phyloP scores from a whole-genome alignment of 2,329 filamentous ascomycete genomes.

The Cladophialophora psammophila region DNA sequence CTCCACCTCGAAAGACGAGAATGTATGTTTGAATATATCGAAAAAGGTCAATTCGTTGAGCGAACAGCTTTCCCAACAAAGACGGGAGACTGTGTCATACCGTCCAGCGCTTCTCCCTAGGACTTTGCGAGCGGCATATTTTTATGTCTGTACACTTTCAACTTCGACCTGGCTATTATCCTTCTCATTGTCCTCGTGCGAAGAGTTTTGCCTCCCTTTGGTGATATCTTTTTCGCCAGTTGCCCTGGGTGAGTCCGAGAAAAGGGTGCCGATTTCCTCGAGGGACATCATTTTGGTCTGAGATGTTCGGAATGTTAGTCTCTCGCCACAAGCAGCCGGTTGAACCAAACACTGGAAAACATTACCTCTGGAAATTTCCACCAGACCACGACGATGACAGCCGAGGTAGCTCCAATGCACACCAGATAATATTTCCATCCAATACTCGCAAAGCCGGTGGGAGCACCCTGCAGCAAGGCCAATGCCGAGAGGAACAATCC shows the following conservation, averaged over 20 bases:
- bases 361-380: conserved; percentile 38
- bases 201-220: not conserved
- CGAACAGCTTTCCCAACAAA: no score
- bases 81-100: no score
- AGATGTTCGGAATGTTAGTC: not conserved
- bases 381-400: conserved; percentile 16
- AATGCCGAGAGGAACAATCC: conserved; percentile 12
- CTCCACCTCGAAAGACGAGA: no score
- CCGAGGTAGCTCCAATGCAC: conserved; percentile 21
- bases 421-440: conserved; percentile 45
- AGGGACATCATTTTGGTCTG: conserved; percentile 12
- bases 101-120: no score
- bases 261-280: conserved; percentile 2
- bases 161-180: not conserved
- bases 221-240: not conserved
- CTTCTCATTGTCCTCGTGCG: not conserved
- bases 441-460: conserved; percentile 46
- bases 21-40: no score
- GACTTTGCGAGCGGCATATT: not conserved
- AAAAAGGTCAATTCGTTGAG: no score
- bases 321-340: not conserved
- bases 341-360: not conserved
- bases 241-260: not conserved
- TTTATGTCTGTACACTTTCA: not conserved
- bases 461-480: conserved; percentile 31